Evolutionary conservation across 495 filamentous ascomycete genomes (phyloP), one percentile per base, ranked within the genome.

Genomic region (Podospora anserina): DNA sequence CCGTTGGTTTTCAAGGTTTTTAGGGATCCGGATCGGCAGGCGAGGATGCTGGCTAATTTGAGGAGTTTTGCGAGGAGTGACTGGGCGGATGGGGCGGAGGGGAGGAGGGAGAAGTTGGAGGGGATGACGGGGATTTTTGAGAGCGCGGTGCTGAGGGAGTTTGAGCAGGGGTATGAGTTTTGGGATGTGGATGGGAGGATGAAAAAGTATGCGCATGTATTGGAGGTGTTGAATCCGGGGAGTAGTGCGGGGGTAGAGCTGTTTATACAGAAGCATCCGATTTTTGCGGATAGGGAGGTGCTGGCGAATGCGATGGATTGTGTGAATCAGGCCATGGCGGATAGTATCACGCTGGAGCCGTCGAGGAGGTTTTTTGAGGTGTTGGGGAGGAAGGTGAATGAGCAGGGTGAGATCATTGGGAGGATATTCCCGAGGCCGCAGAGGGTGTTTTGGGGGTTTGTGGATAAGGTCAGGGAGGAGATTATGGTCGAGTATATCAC

Each of bases 81-180:
- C 75, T 89, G 86, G 75, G 82, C 91, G 7, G 78, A 89, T 64
- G 94, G 91, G 5, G 95, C 90, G 86, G 76, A 81, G 65, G 81
- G 88, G 69, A 80, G 95, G 20, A 83, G 90, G 68, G 87, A 88
- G 65, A 89, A 89, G 70, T 78, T 99, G 30, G 83, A 88, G 20
- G 80, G 80, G n/a, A 92, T 95, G 82, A 84, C 90, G 57, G 85
- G 85, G 28, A 90, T 94, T 71, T 98, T 99, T 72, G 94, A 98
- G 78, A 93, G 89, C 66, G 92, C 93, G 3, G 94, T 94, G 7
- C 79, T 96, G 63, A 86, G 90, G 63, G 94, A 98, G 78, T 98
- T 98, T 73, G 91, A 96, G 76, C 90, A 91, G 70, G 96, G 91
- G 4, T 93, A 93, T 69, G 92, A 96, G 76, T 88, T 87, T n/a